Base-by-base conservation (phyloP, 345 rosid species). In the Arabidopsis suecica region DNA sequence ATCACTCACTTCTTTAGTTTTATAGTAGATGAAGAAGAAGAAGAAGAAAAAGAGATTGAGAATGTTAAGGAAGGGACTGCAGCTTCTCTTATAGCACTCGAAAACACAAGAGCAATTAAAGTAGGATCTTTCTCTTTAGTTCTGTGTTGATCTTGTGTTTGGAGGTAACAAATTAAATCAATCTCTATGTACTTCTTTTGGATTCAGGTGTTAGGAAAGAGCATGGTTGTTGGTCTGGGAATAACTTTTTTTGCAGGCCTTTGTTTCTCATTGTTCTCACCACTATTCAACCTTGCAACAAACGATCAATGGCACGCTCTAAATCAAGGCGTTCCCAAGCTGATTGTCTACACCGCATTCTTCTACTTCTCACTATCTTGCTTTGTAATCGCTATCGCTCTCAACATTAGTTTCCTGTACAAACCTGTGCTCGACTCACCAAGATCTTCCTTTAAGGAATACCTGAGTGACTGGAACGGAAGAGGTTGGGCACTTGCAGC, bases 241-340 rank as follows among this genome's bases (percentile, higher is more conserved):
- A 83, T 89, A 65, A 83, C 86, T 9, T 78, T 93, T 84, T 87
- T 84, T 53, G 90, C 91, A 25, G 95, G 96, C 0, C 33, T 85
- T 61, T 83, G 88, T 82, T 88, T 90, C 80, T 89, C 97, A 48
- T 79, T 93, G 32, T 93, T 88, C 86, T 89, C 97, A 20, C 98
- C 95, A 1, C 81, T 91, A 57, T 88, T 93, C 79, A 93, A 93
- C 83, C 78, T 89, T 78, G 97, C 97, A 16, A 84, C 93, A 22
- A 93, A 90, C 34, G 95, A 93, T 75, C 97, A 93, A 65, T 93
- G 91, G 93, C 80, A 86, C 72, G 74, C 88, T 11, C 78, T 93
- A 77, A 84, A 86, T 62, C 16, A 81, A 78, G 95, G 91, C 59
- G 91, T 88, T 53, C 88, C 90, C 16, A 83, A 88, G 53, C 73